Evolutionary conservation across 768 basidiomycete genomes (phyloP), one percentile per base, ranked within the genome.

Genomic region (Roridomyces roridus): DNA sequence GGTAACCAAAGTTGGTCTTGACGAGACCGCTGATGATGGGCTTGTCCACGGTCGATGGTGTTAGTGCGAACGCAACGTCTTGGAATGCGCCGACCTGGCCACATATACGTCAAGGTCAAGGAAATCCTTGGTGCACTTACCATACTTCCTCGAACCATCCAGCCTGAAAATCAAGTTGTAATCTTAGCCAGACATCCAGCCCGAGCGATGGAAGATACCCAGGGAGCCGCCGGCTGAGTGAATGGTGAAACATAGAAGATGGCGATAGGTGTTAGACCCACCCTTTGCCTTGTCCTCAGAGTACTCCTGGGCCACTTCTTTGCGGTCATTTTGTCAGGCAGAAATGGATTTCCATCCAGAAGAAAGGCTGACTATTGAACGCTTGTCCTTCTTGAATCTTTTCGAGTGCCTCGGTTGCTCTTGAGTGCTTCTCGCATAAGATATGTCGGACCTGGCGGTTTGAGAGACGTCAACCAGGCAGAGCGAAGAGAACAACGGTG

Each of bases 221-320:
- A 94, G 77, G 67, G 88, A 91, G 28, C 92, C 92, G 28, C 92
- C 92, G 67, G 86, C 92, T 93, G 64, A 14, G 55, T 37, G 10
- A 44, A 39, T 37, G 31, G 28, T 37, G 48, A 14, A 36, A 26
- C n/a, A 12, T 34, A 21, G 9, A 11, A 24, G 17, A 36, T 31
- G 42, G 23, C 12, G 26, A 29, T 28, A n/a, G n/a, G n/a, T n/a
- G n/a, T n/a, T n/a, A 41, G 26, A 65, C 68, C 20, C 52, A 89
- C 92, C 83, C 81, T 93, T 94, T 6, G 92, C 92, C 68, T 94
- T 94, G 74, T 94, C 92, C 70, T 93, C 92, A 1, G 93, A 94
- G 63, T 91, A 94, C 65, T 93, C 92, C 67, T 92, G 88, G 6
- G 92, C 92, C 29, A 93, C 89, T 71, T 92, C 60, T 62, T 18